Base-by-base conservation (phyloP, 768 basidiomycete species). In the Russula sp. region DNA sequence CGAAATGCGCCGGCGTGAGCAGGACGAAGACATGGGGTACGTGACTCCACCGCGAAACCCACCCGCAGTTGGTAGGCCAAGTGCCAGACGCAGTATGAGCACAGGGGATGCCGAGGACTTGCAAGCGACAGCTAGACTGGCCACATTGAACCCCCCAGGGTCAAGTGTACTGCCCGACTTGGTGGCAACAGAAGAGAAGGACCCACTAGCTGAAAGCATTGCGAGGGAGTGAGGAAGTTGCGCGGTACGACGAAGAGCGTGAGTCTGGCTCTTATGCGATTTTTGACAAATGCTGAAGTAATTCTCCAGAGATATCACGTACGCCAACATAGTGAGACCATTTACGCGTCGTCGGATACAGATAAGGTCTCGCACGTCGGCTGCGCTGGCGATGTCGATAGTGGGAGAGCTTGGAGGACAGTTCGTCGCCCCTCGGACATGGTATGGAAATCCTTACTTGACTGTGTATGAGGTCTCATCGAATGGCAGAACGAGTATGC, bases 381-480 rank as follows among this genome's bases (percentile, higher is more conserved):
- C 54, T 81, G 83, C 28, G 88, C 89, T 46, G 93, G 94, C 18
- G 95, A 96, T 73, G 79, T 95, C 30, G 87, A 94, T 71, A 76
- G 79, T 28, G 92, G 92, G 1, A 83, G 78, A 71, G 93, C 94
- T 5, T 98, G 95, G 96, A 83, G 87, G 72, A 81, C 87, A 16
- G 87, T 98, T 34, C 82, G 92, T 68, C 79, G 94, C 26, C 94
- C 95, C 11, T 96, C 94, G 2, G 94, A 98, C 72, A 96, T 98
- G 90, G 95, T 95, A 69, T 61, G 83, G 5, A 32, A 42, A 40
- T 16, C 48, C 60, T 22, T 10, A 20, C 59, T 28, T 32, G 34
- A 30, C 2, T 6, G 14, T 51, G 49, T 26, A 20, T 3, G 46
- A 14, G 57, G 18, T 42, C 46, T 67, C 49, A 61, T 57, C 13